Evolutionary conservation across 2,329 filamentous ascomycete genomes (phyloP), one percentile per base, ranked within the genome.

Genomic region (Ascochyta fabae): DNA sequence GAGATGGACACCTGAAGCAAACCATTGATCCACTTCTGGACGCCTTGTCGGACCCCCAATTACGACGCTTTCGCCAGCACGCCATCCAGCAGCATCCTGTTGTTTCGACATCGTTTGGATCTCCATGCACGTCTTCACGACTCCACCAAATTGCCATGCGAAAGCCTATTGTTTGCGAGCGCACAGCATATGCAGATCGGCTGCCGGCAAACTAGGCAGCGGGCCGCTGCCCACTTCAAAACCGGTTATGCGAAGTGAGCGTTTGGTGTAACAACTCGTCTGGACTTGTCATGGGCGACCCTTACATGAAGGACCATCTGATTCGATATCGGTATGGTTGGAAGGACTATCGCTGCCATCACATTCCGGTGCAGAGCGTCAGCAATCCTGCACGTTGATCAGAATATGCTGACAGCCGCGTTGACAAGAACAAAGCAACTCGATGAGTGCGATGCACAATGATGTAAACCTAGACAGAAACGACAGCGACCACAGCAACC

Each of bases 1-100:
- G 53, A 51, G 16, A 51, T 56, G 46, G 47, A 50, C 24, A 50
- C 53, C 46, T 56, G 53, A 51, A 51, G 53, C 47, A 61, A 51
- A 48, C 34, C 47, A 39, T 19, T 46, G 43, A 45, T 58, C 51
- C 51, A 41, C 59, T 31, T 27, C 36, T 36, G 45, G 53, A 29
- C 33, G 43, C 47, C 42, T 51, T 56, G 47, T 19, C 12, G 26
- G 36, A 48, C 42, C 26, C 46, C 36, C 48, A 27, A 45, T 55
- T 50, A 39, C 52, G 41, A 50, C 35, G 19, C 43, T 29, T 19
- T 36, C 36, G 33, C 47, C 29, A 24, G 16, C 33, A 42, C 27
- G 51, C 48, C 53, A 57, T 42, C 23, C 41, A 38, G 29, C 29
- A 24, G 16, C 36, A 34, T 26, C 42, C 45, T 48, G 33, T 23